These are phyloP conservation scores for Carpinus fangiana DNA, from an alignment of 306 rosid genomes.

Conservation along the genomic window DNA sequence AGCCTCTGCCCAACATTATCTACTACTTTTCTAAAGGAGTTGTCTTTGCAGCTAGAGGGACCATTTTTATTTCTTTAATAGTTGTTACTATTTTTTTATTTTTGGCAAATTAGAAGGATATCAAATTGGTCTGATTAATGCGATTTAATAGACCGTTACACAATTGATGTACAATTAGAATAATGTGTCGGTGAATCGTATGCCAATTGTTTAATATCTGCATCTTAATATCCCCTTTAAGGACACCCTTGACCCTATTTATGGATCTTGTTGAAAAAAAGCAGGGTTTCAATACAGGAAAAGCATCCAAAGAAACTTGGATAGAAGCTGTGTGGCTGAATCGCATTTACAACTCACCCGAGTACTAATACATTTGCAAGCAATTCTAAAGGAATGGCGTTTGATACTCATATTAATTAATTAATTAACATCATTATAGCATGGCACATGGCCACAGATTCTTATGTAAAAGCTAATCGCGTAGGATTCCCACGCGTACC, in stretches of 20 bases:
- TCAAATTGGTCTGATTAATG: not conserved
- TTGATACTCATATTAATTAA: slow-evolving; percentile 10
- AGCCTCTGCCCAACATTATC: slow-evolving; percentile 36
- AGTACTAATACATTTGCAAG: slow-evolving; percentile 23
- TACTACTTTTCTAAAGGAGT: slow-evolving; percentile 21
- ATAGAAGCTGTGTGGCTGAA: not conserved
- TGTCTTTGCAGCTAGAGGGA: slow-evolving; percentile 47
- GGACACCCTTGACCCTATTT: slow-evolving; percentile 14
- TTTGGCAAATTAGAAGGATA: not conserved
- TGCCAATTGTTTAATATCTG: not conserved
- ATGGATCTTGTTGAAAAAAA: not conserved
- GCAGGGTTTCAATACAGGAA: slow-evolving; percentile 10
- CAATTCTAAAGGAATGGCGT: slow-evolving; percentile 4
- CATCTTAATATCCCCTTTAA: slow-evolving; percentile 1
- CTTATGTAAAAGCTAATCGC: slow-evolving; percentile 27
- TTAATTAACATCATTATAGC: slow-evolving; percentile 39
- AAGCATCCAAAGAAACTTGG: slow-evolving; percentile 18
- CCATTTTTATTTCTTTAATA: slow-evolving; percentile 27
- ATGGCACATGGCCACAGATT: slow-evolving; percentile 51
- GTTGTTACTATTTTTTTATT: not conserved
- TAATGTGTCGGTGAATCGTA: too few species aligned
- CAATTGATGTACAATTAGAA: too few species aligned
- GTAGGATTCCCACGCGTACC: slow-evolving; percentile 29
- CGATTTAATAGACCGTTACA: too few species aligned
- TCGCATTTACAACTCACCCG: slow-evolving; percentile 32